Conservation (phyloP, 495 filamentous ascomycete species). For the Talaromyces ruber region DNA sequence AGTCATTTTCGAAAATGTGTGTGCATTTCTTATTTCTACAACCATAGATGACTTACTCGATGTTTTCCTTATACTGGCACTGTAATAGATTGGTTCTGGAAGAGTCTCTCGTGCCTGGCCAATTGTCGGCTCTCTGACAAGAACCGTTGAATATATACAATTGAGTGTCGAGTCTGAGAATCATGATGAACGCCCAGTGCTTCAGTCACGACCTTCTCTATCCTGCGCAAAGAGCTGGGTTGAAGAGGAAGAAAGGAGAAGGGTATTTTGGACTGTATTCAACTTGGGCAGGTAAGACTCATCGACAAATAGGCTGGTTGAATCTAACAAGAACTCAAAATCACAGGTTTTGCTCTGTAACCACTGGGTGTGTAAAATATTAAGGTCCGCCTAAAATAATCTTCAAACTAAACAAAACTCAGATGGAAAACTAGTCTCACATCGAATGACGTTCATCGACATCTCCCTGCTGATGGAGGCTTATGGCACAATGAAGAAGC, state of each 20-base stretch:
- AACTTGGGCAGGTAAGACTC: conserved; percentile 26
- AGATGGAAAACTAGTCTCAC: conserved; percentile 21
- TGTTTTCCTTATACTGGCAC: not conserved
- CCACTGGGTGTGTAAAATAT: conserved; percentile 13
- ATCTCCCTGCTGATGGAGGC: conserved; percentile 13
- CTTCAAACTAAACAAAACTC: not conserved
- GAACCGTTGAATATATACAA: conserved; percentile 27
- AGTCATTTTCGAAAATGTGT: conserved; percentile 22
- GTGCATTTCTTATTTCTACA: not conserved
- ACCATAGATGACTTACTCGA: not conserved
- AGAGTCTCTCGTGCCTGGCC: conserved; percentile 21
- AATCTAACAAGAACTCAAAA: not conserved
- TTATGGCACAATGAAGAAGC: conserved; percentile 21
- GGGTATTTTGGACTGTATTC: conserved; percentile 43
- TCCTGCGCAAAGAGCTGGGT: conserved; percentile 21
- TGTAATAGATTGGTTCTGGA: conserved; percentile 16
- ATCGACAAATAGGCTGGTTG: not conserved
- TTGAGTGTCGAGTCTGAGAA: conserved; percentile 20
- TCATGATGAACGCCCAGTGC: conserved; percentile 10
- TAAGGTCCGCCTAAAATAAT: not conserved
- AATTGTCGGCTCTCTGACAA: conserved; percentile 24
- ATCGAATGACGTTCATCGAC: conserved; percentile 10
- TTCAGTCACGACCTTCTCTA: conserved; percentile 15
- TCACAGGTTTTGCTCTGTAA: not conserved
- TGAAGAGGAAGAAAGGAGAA: conserved; percentile 41